A percentile compares a stretch with the other conserved stretches of the same genome.
phyloP scores from a whole-genome alignment of 768 basidiomycete species.

The Scleroderma bovista region DNA sequence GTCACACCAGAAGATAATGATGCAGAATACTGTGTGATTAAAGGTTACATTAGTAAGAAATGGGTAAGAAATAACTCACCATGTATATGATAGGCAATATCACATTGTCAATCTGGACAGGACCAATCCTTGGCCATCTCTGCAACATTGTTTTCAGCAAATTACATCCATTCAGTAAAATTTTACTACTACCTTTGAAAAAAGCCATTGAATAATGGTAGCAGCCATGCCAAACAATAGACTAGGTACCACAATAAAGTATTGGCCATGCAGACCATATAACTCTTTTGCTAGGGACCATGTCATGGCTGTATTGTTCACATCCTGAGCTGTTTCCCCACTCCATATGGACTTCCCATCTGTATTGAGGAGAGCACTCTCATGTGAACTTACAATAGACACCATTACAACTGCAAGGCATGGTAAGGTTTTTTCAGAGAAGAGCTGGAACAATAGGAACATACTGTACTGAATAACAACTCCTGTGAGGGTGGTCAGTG shows the following conservation, averaged over 20 bases:
- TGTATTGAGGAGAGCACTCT: slow-evolving; percentile 46
- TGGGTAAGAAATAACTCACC: too few species aligned
- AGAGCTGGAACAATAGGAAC: too few species aligned
- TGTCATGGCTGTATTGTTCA: slow-evolving; percentile 56
- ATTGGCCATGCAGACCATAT: slow-evolving; percentile 49
- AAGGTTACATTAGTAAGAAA: too few species aligned
- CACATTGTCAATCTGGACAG: too few species aligned
- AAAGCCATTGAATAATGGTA: slow-evolving; percentile 49
- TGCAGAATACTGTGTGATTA: too few species aligned
- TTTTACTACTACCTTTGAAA: slow-evolving; percentile 40
- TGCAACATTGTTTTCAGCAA: not conserved
- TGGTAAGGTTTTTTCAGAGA: too few species aligned
- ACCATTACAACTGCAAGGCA: slow-evolving; percentile 47
- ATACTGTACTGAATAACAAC: slow-evolving; percentile 33
- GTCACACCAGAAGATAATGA: too few species aligned
- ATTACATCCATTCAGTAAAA: not conserved
- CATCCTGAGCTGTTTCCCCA: slow-evolving; percentile 44
- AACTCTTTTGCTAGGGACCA: slow-evolving; percentile 60
- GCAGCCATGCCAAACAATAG: slow-evolving; percentile 49
- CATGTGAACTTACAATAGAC: slow-evolving; percentile 40
- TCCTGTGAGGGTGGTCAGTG: slow-evolving; percentile 5
- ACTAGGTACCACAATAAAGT: slow-evolving; percentile 50
- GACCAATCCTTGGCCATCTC: too few species aligned
- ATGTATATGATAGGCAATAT: too few species aligned
- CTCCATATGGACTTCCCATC: slow-evolving; percentile 59